Base-by-base conservation (phyloP, 352 stramenopile species). In the Globisporangium spiculum region DNA sequence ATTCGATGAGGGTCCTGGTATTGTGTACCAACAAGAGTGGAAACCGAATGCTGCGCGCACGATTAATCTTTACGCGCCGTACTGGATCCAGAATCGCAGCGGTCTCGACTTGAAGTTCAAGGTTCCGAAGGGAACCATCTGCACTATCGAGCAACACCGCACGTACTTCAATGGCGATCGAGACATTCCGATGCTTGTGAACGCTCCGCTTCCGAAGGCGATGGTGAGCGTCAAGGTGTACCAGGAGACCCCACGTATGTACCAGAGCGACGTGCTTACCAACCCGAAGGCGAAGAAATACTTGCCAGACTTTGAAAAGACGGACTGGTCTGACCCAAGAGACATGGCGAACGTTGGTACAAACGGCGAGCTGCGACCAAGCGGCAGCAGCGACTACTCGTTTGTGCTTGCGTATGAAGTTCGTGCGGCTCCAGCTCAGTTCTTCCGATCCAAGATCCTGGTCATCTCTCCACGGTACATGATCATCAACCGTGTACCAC, bases 11-110 rank as follows among this genome's bases (percentile, higher is more conserved):
- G 88, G 84, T 0, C 89, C 89, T 24, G 76, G 71, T 12, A 80
- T 93, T 27, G 67, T 90, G 60, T 79, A 92, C 46, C 77, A 93
- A 3, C 86, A 90, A 32, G 73, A 89, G 60, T 94, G 87, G 86
- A 75, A 82, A 10, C 41, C 69, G 24, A 83, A 92, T 32, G 66
- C 76, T 41, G 75, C 83, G 3, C 85, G 89, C 24, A 84, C 75
- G 7, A 68, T 94, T n/a, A 82, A 81, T 53, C 67, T 96, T 22
- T 94, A 81, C 56, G 78, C 75, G 12, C 89, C 86, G 5, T 96
- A 90, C 67, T 96, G 89, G 89, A 90, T 96, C 67, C 87, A 93
- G 65, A 96, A 96, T 67, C 83, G 84, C 38, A 89, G 76, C 64
- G 89, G 89, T 8, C 75, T 96, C 10, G 89, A 96, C 36, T 69